phyloP scores from a whole-genome alignment of 768 basidiomycete species.

The Mycena vitilis region DNA sequence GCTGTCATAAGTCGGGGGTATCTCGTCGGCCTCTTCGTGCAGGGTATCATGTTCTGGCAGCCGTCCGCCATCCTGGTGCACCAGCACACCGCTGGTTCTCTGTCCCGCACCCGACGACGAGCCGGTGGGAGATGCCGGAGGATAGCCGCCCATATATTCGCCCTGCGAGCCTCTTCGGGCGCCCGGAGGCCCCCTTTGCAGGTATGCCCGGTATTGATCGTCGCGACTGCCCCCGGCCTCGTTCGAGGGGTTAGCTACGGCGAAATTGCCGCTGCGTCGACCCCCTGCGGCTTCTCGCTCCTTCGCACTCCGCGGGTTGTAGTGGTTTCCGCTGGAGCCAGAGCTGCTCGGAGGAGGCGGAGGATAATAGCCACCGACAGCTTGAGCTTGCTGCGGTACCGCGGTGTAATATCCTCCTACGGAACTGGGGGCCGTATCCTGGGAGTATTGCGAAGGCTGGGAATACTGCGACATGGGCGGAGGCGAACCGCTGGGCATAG shows the following conservation, averaged over 20 bases:
- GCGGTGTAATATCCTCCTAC: slow-evolving; percentile 35
- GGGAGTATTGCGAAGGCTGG: slow-evolving; percentile 26
- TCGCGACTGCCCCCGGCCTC: slow-evolving; percentile 23
- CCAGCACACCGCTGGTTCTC: slow-evolving; percentile 30
- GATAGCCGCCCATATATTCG: slow-evolving; percentile 13
- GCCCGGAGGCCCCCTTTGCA: slow-evolving; percentile 29
- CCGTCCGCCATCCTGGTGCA: slow-evolving; percentile 36
- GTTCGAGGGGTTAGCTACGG: slow-evolving; percentile 29
- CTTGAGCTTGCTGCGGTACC: slow-evolving; percentile 31
- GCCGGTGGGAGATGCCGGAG: slow-evolving; percentile 19
- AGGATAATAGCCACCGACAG: slow-evolving; percentile 34
- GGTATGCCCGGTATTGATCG: slow-evolving; percentile 28
- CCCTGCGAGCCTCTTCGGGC: slow-evolving; percentile 19
- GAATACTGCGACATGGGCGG: slow-evolving; percentile 37
- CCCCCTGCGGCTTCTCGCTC: slow-evolving; percentile 31
- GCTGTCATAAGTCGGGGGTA: slow-evolving; percentile 41
- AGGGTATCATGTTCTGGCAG: slow-evolving; percentile 15
- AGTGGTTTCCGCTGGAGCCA: slow-evolving; percentile 28
- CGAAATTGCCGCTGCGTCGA: slow-evolving; percentile 24
- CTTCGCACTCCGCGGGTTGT: slow-evolving; percentile 34
- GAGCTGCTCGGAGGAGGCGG: slow-evolving; percentile 31
- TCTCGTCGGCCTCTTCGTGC: slow-evolving; percentile 38
- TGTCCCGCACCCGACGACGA: slow-evolving; percentile 29
- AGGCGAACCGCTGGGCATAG: slow-evolving; percentile 31
- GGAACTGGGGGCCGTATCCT: slow-evolving; percentile 27